These are phyloP conservation scores for Cercospora canescens DNA, from an alignment of 2,329 filamentous ascomycete genomes.

Conservation along the genomic window DNA sequence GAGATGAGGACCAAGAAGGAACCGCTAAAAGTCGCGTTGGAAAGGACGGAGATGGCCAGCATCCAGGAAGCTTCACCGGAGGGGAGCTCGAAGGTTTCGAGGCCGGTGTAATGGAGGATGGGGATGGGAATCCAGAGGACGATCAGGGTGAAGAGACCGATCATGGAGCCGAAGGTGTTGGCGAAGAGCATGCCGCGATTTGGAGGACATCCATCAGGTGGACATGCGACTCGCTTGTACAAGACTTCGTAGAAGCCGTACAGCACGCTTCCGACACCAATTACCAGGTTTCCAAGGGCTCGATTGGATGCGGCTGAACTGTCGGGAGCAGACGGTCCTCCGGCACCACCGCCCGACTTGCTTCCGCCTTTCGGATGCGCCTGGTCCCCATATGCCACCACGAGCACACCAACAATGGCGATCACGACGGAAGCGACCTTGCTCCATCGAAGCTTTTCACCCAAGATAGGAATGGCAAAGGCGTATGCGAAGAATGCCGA, in stretches of 20 bases:
- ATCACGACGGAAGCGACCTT: conserved; percentile 86
- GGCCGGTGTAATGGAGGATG: conserved; percentile 72
- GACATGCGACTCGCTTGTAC: conserved; percentile 91
- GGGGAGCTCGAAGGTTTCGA: conserved; percentile 82
- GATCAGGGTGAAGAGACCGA: conserved; percentile 80
- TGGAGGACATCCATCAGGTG: conserved; percentile 81
- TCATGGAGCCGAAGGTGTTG: conserved; percentile 84
- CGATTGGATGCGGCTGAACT: conserved; percentile 63
- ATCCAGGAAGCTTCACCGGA: conserved; percentile 75
- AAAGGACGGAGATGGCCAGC: conserved; percentile 74
- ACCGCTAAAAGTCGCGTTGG: conserved; percentile 91
- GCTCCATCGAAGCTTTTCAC: conserved; percentile 78
- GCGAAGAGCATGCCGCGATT: conserved; percentile 95
- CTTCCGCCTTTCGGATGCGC: conserved; percentile 51
- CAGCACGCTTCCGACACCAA: conserved; percentile 84
- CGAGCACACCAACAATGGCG: conserved; percentile 83
- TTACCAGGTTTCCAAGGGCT: conserved; percentile 84
- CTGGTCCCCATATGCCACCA: conserved; percentile 91
- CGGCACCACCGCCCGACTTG: conserved; percentile 57
- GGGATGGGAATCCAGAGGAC: conserved; percentile 93
- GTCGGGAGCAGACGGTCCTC: conserved; percentile 45
- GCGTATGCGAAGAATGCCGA: conserved; percentile 98
- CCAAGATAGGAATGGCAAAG: conserved; percentile 86
- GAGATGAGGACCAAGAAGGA: conserved; percentile 91
- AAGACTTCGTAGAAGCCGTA: conserved; percentile 97